phyloP scores from a whole-genome alignment of 2,329 filamentous ascomycete species.

The Chrysosporium keratinophilum region DNA sequence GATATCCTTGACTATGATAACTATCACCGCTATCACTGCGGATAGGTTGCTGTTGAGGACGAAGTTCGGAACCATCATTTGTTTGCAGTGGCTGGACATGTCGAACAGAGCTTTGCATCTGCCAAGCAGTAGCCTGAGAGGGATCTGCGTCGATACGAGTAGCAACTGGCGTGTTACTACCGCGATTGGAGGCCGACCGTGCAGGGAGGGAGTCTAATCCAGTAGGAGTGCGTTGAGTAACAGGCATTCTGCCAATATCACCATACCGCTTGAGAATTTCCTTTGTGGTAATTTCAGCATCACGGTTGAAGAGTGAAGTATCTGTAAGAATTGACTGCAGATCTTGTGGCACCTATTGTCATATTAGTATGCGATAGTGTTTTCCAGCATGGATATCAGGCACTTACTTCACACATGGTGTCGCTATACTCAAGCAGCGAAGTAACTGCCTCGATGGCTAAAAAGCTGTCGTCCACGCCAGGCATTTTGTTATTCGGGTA shows the following conservation, averaged over 20 bases:
- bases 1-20: slow-evolving; percentile 23
- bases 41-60: slow-evolving; percentile 14
- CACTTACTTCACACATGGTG: slow-evolving; percentile 78
- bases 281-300: slow-evolving; percentile 84
- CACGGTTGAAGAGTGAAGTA: slow-evolving; percentile 66
- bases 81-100: slow-evolving; percentile 45
- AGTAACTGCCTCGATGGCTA: slow-evolving; percentile 86
- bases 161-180: slow-evolving; percentile 40
- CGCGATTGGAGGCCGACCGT: slow-evolving; percentile 32
- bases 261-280: slow-evolving; percentile 92
- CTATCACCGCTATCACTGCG: slow-evolving; percentile 22
- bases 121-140: slow-evolving; percentile 57
- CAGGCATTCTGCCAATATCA: slow-evolving; percentile 60
- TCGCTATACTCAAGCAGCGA: slow-evolving; percentile 87
- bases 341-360: slow-evolving; percentile 73
- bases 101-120: slow-evolving; percentile 72
- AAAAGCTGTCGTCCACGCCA: slow-evolving; percentile 79
- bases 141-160: slow-evolving; percentile 77
- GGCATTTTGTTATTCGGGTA: slow-evolving; percentile 45
- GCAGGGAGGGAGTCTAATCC: slow-evolving; percentile 47
- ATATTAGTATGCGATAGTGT: slow-evolving; percentile 6
- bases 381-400: background rate
- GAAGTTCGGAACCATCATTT: slow-evolving; percentile 9
- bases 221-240: slow-evolving; percentile 44
- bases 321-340: slow-evolving; percentile 79